These are phyloP conservation scores for Liquidambar formosana DNA, from an alignment of 164 flowering plant species.

Conservation along the genomic window DNA sequence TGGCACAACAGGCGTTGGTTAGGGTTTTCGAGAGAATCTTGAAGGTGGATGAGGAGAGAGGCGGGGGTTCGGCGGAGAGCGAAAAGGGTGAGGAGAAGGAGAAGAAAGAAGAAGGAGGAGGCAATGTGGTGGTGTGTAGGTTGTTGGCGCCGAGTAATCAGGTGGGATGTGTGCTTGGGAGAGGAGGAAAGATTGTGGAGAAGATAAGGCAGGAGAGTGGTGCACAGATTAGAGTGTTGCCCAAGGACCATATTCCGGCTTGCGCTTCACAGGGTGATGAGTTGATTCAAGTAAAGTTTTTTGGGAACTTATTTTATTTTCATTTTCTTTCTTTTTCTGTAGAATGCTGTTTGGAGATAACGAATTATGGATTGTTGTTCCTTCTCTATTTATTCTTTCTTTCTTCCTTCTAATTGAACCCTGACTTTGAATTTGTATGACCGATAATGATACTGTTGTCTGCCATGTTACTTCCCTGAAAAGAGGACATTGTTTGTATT, in stretches of 20 bases:
- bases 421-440: too few relatives aligned
- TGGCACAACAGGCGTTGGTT: slow-evolving; percentile 26
- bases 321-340: not conserved
- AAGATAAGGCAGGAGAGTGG: slow-evolving; percentile 24
- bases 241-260: slow-evolving; percentile 21
- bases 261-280: slow-evolving; percentile 34
- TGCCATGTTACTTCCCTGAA: too few relatives aligned
- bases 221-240: slow-evolving; percentile 19
- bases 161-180: slow-evolving; percentile 16
- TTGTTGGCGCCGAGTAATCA: slow-evolving; percentile 18
- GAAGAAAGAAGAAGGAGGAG: slow-evolving; percentile 1
- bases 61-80: not conserved
- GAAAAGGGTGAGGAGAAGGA: not conserved
- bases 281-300: slow-evolving; percentile 43
- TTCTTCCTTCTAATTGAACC: too few relatives aligned
- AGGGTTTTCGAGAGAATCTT: slow-evolving; percentile 26
- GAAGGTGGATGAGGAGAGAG: slow-evolving; percentile 1
- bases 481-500: too few relatives aligned
- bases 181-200: slow-evolving; percentile 25
- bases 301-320: not conserved
- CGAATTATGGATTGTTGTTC: not conserved
- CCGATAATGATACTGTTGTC: too few relatives aligned
- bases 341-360: not conserved
- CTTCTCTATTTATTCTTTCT: not conserved
- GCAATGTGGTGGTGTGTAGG: slow-evolving; percentile 9